Evolutionary conservation across 495 filamentous ascomycete species (phyloP).

Genomic region (Massariosphaeria phaeospora): DNA sequence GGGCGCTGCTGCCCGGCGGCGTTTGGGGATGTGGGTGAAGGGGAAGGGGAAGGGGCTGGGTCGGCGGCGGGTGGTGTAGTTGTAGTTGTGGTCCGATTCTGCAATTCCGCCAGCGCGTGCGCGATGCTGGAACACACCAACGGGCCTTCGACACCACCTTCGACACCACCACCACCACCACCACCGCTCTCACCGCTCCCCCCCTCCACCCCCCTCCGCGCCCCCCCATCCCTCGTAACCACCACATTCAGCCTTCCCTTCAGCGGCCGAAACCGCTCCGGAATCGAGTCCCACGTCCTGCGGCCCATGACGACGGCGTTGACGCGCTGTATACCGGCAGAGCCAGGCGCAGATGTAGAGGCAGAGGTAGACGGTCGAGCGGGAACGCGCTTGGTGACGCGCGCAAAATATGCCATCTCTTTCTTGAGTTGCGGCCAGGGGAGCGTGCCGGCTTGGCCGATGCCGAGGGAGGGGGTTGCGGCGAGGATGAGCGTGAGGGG

Average conservation of each 20-base stretch:
- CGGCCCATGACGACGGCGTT: conserved; percentile 97
- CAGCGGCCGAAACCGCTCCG: conserved; percentile 68
- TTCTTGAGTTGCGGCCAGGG: conserved; percentile 83
- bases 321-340: conserved; percentile 12
- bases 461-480: conserved; percentile 73
- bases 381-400: conserved; percentile 68
- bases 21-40: conserved; percentile 30
- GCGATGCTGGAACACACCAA: conserved; percentile 57
- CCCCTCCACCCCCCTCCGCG: conserved; percentile 29
- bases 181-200: conserved; percentile 11
- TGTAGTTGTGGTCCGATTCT: not conserved
- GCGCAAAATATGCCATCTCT: conserved; percentile 92
- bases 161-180: conserved; percentile 18
- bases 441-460: conserved; percentile 71
- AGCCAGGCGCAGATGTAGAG: not conserved
- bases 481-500: conserved; percentile 72
- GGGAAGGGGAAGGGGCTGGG: not conserved
- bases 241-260: conserved; percentile 73
- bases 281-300: conserved; percentile 90
- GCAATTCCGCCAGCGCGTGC: conserved; percentile 45
- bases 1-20: conserved; percentile 31
- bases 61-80: not conserved
- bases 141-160: conserved; percentile 4
- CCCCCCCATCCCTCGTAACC: conserved; percentile 50
- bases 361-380: conserved; percentile 4